A percentile compares a stretch with the other conserved stretches of the same genome.
phyloP scores from a whole-genome alignment of 2,329 filamentous ascomycete species.

The Capronia epimyces region DNA sequence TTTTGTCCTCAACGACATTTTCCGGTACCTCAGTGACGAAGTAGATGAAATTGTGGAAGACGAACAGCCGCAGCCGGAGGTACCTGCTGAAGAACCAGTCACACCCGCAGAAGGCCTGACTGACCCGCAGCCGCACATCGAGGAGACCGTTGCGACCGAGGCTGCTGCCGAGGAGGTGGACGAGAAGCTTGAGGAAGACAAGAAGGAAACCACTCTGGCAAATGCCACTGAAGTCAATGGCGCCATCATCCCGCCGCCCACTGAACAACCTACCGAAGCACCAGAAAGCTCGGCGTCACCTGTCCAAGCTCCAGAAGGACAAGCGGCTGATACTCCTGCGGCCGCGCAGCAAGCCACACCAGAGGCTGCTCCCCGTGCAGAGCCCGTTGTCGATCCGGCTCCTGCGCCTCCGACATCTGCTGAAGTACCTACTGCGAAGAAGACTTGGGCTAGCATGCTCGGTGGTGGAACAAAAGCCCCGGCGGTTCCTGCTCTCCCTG shows the following conservation, averaged over 20 bases:
- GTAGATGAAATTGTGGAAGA: constrained; percentile 53
- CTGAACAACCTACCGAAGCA: constrained; percentile 37
- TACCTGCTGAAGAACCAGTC: constrained; percentile 30
- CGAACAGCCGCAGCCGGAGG: constrained; percentile 32
- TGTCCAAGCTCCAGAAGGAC: constrained; percentile 16
- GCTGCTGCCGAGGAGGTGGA: constrained; percentile 56
- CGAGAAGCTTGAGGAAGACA: constrained; percentile 65
- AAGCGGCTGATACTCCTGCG: constrained; percentile 54
- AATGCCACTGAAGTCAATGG: constrained; percentile 43
- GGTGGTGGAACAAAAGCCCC: constrained; percentile 36
- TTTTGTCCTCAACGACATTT: constrained; percentile 97
- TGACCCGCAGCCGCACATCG: constrained; percentile 40
- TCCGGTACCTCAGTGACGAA: constrained; percentile 85
- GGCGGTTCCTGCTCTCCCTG: constrained; percentile 36
- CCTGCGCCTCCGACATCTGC: constrained; percentile 41
- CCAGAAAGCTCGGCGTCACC: constrained; percentile 11
- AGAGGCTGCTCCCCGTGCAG: constrained; percentile 44
- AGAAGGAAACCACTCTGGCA: constrained; percentile 33
- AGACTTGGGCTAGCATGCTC: constrained; percentile 62
- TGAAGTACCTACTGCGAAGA: constrained; percentile 48
- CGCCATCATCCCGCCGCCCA: constrained; percentile 37
- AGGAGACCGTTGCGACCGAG: constrained; percentile 34
- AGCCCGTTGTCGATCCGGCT: constrained; percentile 46
- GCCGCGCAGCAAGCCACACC: constrained; percentile 12
- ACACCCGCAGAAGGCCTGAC: constrained; percentile 40